A percentile compares a stretch with the other conserved stretches of the same genome.
These are phyloP conservation scores for Kalaharituber pfeilii DNA, from an alignment of 2,329 filamentous ascomycete species.

Conservation along the genomic window DNA sequence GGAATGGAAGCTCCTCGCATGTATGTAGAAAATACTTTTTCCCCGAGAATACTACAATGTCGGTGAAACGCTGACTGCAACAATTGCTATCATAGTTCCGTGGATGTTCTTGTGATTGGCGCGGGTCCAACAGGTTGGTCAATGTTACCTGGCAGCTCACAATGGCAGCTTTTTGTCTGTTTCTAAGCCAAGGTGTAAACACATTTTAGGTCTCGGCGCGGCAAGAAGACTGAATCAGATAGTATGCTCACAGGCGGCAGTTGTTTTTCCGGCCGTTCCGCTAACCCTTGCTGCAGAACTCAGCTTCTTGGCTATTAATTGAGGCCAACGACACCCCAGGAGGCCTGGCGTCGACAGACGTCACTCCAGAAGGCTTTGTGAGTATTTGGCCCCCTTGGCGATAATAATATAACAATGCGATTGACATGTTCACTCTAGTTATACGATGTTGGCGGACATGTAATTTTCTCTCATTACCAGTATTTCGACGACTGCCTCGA, in stretches of 20 bases:
- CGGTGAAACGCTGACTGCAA: background rate
- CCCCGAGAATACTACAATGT: background rate
- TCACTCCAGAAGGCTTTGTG: slow-evolving; percentile 93
- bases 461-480: slow-evolving; percentile 99
- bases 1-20: background rate
- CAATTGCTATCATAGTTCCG: slow-evolving; percentile 43
- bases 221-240: slow-evolving; percentile 96
- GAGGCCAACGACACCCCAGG: slow-evolving; percentile 84
- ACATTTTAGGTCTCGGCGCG: slow-evolving; percentile 47
- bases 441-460: slow-evolving; percentile 95
- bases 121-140: slow-evolving; percentile 70
- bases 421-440: slow-evolving; percentile 38
- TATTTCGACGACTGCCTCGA: slow-evolving; percentile 99
- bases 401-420: background rate
- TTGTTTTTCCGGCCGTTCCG: background rate
- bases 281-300: slow-evolving; percentile 23
- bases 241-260: slow-evolving; percentile 36
- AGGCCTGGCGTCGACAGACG: slow-evolving; percentile 87
- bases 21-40: background rate
- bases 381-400: slow-evolving; percentile 31
- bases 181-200: too few relatives aligned
- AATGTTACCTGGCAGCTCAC: background rate
- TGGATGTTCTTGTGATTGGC: slow-evolving; percentile 95
- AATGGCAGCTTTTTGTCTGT: background rate
- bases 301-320: slow-evolving; percentile 88